Evolutionary conservation across 805 yeast species (phyloP), one percentile per base, ranked within the genome.

Genomic region (Soucietia sequanensis): DNA sequence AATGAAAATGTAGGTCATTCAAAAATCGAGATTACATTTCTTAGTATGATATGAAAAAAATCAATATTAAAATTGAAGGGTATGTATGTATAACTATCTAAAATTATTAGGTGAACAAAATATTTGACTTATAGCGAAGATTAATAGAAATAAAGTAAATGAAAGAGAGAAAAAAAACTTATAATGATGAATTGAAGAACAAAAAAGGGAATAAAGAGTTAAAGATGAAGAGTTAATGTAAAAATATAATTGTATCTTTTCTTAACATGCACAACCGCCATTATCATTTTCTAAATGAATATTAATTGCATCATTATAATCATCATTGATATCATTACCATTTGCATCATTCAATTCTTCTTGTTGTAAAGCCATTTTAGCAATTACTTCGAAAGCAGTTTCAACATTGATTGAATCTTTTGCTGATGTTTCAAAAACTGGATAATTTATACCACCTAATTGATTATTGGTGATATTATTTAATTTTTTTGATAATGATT

Each of bases 381-480:
- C 96, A 50, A 91, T 86, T 27, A 90, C 95, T 59, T 93, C 97
- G 55, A 91, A 91, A 3, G 98, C 98, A 51, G 84, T 81, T 54
- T 90, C 96, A 23, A 91, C 96, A 49, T 95, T 95, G 32, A 90
- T 86, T 11, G 93, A 89, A 59, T 89, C 96, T 67, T 91, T 93
- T 13, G 99, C 99, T 70, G 93, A 81, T n/a, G 99, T 91, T 62
- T 91, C 96, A 55, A 93, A 91, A 41, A 90, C 80, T 3, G 99
- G 98, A 46, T 66, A 65, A 47, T 59, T 64, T 42, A 89, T 71
- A 44, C 89, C 87, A 2, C 63, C 95, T 65, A 57, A 75, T 43
- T 68, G 73, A 44, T 65, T 64, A 39, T 56, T 61, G 38, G 71
- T 65, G 39, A 66, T 62, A 31, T 68, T 62, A 41, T 68, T 64